These are phyloP conservation scores for Aspergillus avenaceus DNA, from an alignment of 495 filamentous ascomycete species.

Conservation along the genomic window DNA sequence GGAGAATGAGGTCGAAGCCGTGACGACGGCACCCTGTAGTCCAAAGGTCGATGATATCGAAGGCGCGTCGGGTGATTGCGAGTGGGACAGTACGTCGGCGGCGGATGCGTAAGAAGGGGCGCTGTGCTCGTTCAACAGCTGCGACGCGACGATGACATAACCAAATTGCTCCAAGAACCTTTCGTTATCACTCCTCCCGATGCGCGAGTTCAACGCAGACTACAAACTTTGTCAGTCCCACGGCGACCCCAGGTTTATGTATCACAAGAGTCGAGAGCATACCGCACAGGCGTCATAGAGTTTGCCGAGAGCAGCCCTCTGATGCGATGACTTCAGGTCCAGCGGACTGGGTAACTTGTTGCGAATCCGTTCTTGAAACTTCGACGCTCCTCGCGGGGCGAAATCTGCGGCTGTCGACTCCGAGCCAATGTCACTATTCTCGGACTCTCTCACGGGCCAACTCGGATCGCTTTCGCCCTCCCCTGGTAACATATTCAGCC, in stretches of 20 bases:
- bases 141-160: slow-evolving; percentile 92
- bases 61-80: slow-evolving; percentile 29
- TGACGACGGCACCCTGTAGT: slow-evolving; percentile 48
- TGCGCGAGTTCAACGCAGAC: slow-evolving; percentile 60
- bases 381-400: slow-evolving; percentile 69
- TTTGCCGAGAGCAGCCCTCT: slow-evolving; percentile 42
- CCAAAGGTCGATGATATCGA: slow-evolving; percentile 43
- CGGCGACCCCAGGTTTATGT: neutral
- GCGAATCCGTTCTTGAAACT: slow-evolving; percentile 62
- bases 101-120: slow-evolving; percentile 45
- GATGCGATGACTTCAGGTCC: slow-evolving; percentile 50
- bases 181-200: slow-evolving; percentile 77
- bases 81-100: slow-evolving; percentile 33
- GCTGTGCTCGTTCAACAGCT: slow-evolving; percentile 70
- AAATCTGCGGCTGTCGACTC: slow-evolving; percentile 50
- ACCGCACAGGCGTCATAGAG: slow-evolving; percentile 59
- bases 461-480: slow-evolving; percentile 42
- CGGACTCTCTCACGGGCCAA: slow-evolving; percentile 43
- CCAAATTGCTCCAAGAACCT: slow-evolving; percentile 93
- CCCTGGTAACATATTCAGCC: slow-evolving; percentile 32
- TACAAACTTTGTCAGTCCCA: slow-evolving; percentile 23
- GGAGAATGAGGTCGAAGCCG: slow-evolving; percentile 56
- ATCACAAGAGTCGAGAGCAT: slow-evolving; percentile 20
- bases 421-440: slow-evolving; percentile 30
- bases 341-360: slow-evolving; percentile 60